These are phyloP conservation scores for Primulina eburnea DNA, from an alignment of 257 asterid genomes.

Conservation along the genomic window DNA sequence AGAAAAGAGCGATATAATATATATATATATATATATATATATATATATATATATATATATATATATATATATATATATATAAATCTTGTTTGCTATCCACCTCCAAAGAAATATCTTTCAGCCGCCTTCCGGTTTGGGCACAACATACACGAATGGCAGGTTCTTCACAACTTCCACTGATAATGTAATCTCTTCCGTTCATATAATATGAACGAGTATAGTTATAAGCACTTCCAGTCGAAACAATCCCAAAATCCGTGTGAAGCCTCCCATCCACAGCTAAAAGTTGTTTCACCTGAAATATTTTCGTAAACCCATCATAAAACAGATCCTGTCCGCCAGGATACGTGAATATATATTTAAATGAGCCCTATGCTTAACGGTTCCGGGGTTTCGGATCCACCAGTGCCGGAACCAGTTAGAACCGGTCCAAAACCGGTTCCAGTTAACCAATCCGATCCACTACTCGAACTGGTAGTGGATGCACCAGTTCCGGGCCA, in stretches of 20 bases:
- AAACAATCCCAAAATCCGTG: constrained; percentile 62
- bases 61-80: not conserved
- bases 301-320: not conserved
- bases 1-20: not conserved
- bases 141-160: constrained; percentile 55
- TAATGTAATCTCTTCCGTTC: constrained; percentile 75
- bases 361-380: too few relatives aligned
- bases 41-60: not conserved
- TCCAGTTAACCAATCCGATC: too few relatives aligned
- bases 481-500: too few relatives aligned
- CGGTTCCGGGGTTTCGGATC: too few relatives aligned
- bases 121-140: constrained; percentile 72
- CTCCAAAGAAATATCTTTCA: constrained; percentile 58
- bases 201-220: constrained; percentile 84
- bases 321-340: not conserved
- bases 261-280: constrained; percentile 27
- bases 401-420: too few relatives aligned
- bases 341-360: too few relatives aligned
- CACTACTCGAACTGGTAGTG: too few relatives aligned
- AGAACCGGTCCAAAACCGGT: too few relatives aligned
- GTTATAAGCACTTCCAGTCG: constrained; percentile 65
- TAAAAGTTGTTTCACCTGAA: constrained; percentile 70
- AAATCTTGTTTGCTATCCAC: constrained; percentile 29
- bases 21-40: too few relatives aligned
- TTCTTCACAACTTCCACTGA: constrained; percentile 54